phyloP scores from a whole-genome alignment of 768 basidiomycete species.

The Lenzites betulinus region DNA sequence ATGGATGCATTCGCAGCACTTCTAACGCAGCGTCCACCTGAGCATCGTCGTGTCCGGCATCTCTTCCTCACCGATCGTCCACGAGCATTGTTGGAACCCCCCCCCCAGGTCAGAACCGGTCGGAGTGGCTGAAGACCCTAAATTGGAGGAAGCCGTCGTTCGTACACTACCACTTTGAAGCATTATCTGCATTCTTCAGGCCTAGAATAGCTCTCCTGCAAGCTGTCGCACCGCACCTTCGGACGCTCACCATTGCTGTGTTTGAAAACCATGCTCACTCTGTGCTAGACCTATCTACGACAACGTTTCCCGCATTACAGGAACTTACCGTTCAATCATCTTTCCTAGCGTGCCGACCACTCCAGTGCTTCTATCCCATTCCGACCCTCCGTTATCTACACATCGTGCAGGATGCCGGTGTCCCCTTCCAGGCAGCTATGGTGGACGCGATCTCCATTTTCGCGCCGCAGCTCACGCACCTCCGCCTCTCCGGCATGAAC shows the following conservation, averaged over 20 bases:
- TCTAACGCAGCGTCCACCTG: neutral
- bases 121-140: neutral
- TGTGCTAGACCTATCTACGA: too few relatives aligned
- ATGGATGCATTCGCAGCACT: neutral
- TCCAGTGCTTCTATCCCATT: neutral
- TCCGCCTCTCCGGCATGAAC: neutral
- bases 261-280: neutral
- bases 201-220: neutral
- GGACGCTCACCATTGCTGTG: slow-evolving; percentile 1
- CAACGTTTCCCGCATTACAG: neutral
- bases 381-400: neutral
- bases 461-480: neutral
- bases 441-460: neutral
- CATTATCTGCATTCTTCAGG: neutral
- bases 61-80: slow-evolving; percentile 8
- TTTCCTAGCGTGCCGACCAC: neutral
- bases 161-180: neutral
- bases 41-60: neutral
- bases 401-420: neutral
- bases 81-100: neutral
- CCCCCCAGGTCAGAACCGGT: neutral
- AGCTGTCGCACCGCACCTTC: neutral
- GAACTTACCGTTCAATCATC: neutral
- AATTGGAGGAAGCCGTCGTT: neutral
- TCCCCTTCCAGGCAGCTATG: neutral